Conservation (phyloP, 495 filamentous ascomycete species). For the Letharia columbiana region DNA sequence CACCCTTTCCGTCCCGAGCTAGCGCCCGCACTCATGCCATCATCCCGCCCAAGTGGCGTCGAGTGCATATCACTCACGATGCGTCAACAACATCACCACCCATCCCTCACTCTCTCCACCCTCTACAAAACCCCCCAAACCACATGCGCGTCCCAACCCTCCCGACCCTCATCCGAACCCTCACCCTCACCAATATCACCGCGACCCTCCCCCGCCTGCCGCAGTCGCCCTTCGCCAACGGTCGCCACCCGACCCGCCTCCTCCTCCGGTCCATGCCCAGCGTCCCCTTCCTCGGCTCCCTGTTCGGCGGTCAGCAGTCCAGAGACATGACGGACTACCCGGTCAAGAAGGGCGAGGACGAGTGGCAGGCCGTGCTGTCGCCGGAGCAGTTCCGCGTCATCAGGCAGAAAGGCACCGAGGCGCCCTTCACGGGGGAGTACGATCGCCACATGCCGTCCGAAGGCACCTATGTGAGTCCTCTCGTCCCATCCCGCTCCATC, state of each 20-base stretch:
- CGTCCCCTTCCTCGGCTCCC: conserved; percentile 67
- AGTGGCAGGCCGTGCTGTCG: conserved; percentile 76
- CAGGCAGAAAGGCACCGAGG: conserved; percentile 84
- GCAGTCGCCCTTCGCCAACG: too few relatives aligned
- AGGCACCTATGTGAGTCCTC: conserved; percentile 41
- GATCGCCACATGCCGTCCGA: conserved; percentile 68
- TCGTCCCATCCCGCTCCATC: not conserved
- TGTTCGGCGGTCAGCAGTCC: conserved; percentile 49
- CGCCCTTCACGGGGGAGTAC: conserved; percentile 68
- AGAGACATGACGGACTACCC: conserved; percentile 65
- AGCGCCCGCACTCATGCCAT: conserved; percentile 10
- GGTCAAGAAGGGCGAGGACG: conserved; percentile 65
- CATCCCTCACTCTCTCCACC: too few relatives aligned
- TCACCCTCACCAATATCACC: conserved; percentile 17
- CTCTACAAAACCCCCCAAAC: not conserved
- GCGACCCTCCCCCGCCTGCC: conserved; percentile 27
- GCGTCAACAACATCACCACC: not conserved
- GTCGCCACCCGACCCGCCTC: conserved; percentile 11
- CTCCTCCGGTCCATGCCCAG: conserved; percentile 52
- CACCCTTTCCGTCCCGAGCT: not conserved
- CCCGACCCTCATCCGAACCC: conserved; percentile 41
- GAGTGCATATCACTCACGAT: not conserved
- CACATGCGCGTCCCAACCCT: conserved; percentile 50
- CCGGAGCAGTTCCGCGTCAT: conserved; percentile 91
- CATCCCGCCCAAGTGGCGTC: conserved; percentile 10